A percentile compares a stretch with the other conserved stretches of the same genome.
Conservation (phyloP, 495 filamentous ascomycete species). For the Amphirosellinia nigrospora region DNA sequence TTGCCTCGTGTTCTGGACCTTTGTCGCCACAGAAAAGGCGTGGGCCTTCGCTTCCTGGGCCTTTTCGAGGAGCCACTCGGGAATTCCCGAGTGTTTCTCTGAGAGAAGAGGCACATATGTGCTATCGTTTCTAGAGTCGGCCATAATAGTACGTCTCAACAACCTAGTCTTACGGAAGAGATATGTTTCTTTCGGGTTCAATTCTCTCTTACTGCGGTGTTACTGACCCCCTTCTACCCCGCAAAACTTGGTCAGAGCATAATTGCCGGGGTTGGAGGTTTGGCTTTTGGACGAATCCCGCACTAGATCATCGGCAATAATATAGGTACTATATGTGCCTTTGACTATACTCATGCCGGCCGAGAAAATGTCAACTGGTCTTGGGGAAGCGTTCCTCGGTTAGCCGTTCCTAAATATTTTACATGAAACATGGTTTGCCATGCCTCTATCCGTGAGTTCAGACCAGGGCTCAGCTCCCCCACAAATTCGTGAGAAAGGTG, state of each 20-base stretch:
- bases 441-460: too few species aligned
- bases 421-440: not conserved
- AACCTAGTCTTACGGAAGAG: not conserved
- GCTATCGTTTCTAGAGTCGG: conserved; percentile 40
- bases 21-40: conserved; percentile 47
- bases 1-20: conserved; percentile 42
- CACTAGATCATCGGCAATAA: conserved; percentile 7
- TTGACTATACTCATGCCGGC: not conserved
- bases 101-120: conserved; percentile 46
- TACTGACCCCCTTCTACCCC: not conserved
- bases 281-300: not conserved
- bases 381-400: not conserved
- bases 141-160: conserved; percentile 30
- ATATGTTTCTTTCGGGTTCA: not conserved
- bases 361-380: not conserved
- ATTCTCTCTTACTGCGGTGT: not conserved
- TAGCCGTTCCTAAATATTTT: not conserved
- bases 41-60: conserved; percentile 43
- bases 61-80: conserved; percentile 45
- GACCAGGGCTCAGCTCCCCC: too few species aligned
- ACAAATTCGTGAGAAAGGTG: too few species aligned
- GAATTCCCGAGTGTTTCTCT: conserved; percentile 53
- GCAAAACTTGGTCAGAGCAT: not conserved
- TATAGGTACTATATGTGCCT: not conserved
- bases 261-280: conserved; percentile 16